Conservation (phyloP, 371 early-diverging fungal genomes). For the Lichtheimia ornata region DNA sequence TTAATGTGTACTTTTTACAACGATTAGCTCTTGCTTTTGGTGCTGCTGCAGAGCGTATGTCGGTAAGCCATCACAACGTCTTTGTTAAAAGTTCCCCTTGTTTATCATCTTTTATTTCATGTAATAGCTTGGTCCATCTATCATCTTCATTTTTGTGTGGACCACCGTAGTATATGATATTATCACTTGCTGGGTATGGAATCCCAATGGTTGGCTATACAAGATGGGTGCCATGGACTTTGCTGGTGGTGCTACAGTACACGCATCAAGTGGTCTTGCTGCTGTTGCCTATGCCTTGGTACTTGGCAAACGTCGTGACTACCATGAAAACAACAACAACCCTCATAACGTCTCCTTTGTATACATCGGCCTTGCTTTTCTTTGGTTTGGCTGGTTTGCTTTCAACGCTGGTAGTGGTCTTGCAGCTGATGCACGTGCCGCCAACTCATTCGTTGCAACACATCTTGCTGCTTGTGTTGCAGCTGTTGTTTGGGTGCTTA, state of each 20-base stretch:
- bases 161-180: slow-evolving; percentile 79
- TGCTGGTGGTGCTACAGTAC: slow-evolving; percentile 87
- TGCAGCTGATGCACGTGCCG: slow-evolving; percentile 73
- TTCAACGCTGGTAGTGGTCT: slow-evolving; percentile 58
- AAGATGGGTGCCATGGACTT: slow-evolving; percentile 78
- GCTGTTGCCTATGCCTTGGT: slow-evolving; percentile 82
- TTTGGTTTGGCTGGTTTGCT: slow-evolving; percentile 69
- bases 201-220: slow-evolving; percentile 71
- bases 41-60: slow-evolving; percentile 82
- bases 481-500: slow-evolving; percentile 70
- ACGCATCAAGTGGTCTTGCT: slow-evolving; percentile 80
- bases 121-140: slow-evolving; percentile 63
- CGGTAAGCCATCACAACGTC: slow-evolving; percentile 28
- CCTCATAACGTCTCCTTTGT: slow-evolving; percentile 84
- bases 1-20: slow-evolving; percentile 13
- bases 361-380: slow-evolving; percentile 74
- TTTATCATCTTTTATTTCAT: not conserved
- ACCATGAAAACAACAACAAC: slow-evolving; percentile 61
- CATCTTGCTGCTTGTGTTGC: slow-evolving; percentile 72
- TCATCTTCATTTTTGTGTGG: slow-evolving; percentile 83
- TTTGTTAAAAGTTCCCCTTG: not conserved
- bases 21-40: slow-evolving; percentile 76
- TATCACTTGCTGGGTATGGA: slow-evolving; percentile 88
- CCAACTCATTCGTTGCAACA: slow-evolving; percentile 73
- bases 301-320: slow-evolving; percentile 72